phyloP scores from a whole-genome alignment of 2,329 filamentous ascomycete species.

The Boeremia lycopersici region DNA sequence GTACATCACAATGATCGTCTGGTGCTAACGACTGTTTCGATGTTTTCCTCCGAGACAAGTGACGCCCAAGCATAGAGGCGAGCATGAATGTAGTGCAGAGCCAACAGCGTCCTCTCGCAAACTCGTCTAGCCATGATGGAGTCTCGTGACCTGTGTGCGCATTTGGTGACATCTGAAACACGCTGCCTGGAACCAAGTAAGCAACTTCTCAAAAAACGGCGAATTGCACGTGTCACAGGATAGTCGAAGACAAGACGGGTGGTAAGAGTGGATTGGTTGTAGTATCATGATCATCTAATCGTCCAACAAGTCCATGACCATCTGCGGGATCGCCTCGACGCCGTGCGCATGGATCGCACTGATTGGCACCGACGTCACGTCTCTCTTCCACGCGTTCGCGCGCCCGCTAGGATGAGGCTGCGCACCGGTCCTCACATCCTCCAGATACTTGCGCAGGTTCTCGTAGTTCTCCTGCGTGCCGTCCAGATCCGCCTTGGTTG shows the following conservation, averaged over 20 bases:
- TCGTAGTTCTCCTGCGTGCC: slow-evolving; percentile 79
- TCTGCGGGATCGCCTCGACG: slow-evolving; percentile 74
- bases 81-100: too few species aligned
- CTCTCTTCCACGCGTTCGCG: slow-evolving; percentile 65
- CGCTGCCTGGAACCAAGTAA: too few species aligned
- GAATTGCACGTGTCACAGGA: too few species aligned
- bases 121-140: too few species aligned
- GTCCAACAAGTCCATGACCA: slow-evolving; percentile 70
- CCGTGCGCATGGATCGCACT: slow-evolving; percentile 90
- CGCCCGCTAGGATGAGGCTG: slow-evolving; percentile 74
- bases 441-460: slow-evolving; percentile 72
- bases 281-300: slow-evolving; percentile 20
- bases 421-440: slow-evolving; percentile 65
- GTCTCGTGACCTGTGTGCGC: too few species aligned
- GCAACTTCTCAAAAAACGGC: too few species aligned
- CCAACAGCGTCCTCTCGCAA: too few species aligned
- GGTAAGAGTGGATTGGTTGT: not conserved
- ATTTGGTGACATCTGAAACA: too few species aligned
- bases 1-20: not conserved
- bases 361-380: slow-evolving; percentile 74
- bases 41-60: too few species aligned
- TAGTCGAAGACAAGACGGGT: not conserved
- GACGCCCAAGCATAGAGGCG: too few species aligned
- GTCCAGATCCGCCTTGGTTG: slow-evolving; percentile 86
- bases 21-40: not conserved